These are phyloP conservation scores for Silene coronaria DNA, from an alignment of 179 eudicot species.

Conservation along the genomic window DNA sequence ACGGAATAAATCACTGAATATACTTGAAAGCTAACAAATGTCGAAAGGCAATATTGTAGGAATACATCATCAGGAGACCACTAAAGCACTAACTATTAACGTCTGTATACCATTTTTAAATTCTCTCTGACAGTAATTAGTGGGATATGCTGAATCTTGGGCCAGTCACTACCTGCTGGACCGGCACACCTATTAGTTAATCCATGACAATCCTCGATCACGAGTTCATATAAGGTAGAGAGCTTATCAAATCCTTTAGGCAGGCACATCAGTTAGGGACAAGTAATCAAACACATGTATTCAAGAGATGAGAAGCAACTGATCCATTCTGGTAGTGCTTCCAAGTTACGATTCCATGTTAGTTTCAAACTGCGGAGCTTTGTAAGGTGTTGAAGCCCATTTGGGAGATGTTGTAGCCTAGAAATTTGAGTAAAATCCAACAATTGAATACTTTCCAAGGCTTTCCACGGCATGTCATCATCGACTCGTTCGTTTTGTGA, in stretches of 20 bases:
- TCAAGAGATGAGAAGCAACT: not conserved
- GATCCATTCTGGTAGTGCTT: slow-evolving; percentile 5
- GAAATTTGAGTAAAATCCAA: not conserved
- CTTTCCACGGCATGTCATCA: slow-evolving; percentile 21
- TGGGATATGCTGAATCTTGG: slow-evolving; percentile 14
- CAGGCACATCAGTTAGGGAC: slow-evolving; percentile 7
- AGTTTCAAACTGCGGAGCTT: not conserved
- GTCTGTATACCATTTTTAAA: too few species aligned
- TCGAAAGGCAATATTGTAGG: too few species aligned
- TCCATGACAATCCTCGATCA: not conserved
- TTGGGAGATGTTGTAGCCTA: not conserved
- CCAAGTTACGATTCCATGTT: not conserved
- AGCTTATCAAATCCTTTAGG: slow-evolving; percentile 12
- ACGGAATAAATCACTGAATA: too few species aligned
- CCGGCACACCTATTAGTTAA: not conserved
- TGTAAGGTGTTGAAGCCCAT: not conserved
- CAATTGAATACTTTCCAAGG: slow-evolving; percentile 5
- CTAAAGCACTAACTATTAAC: too few species aligned
- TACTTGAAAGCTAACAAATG: too few species aligned
- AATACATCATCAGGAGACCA: too few species aligned
- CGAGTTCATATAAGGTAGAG: not conserved
- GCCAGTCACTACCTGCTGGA: slow-evolving; percentile 16
- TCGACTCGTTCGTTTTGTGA: not conserved
- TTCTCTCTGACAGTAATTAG: not conserved
- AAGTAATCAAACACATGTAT: not conserved